Conservation (phyloP, 805 yeast genomes). For the Wickerhamiella kurtzmanii region DNA sequence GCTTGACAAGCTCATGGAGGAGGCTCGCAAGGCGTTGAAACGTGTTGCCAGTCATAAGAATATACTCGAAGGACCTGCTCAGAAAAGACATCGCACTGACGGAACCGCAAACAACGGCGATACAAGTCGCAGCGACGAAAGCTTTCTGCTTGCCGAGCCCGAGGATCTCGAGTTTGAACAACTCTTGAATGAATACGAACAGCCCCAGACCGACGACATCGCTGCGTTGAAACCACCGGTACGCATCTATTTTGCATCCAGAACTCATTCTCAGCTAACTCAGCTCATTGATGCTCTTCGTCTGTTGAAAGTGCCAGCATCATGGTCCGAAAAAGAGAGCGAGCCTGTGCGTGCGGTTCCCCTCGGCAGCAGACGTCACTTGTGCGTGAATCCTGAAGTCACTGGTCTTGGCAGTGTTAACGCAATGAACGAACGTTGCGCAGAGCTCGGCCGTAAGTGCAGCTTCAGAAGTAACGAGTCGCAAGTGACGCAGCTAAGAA, state of each 20-base stretch:
- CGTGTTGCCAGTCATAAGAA: not conserved
- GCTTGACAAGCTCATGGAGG: slow-evolving; percentile 18
- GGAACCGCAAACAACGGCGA: not conserved
- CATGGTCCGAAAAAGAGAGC: slow-evolving; percentile 28
- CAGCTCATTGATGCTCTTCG: slow-evolving; percentile 67
- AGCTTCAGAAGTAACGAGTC: slow-evolving; percentile 28
- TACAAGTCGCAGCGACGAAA: not conserved
- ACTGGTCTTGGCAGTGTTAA: slow-evolving; percentile 34
- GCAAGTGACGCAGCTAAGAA: slow-evolving; percentile 20
- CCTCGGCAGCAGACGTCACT: slow-evolving; percentile 70
- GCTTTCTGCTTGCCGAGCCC: not conserved
- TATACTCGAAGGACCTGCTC: not conserved
- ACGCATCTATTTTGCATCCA: slow-evolving; percentile 57
- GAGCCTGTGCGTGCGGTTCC: slow-evolving; percentile 60
- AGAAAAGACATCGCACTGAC: not conserved
- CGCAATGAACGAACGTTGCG: slow-evolving; percentile 67
- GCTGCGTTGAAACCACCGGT: slow-evolving; percentile 23
- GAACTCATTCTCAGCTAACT: slow-evolving; percentile 80
- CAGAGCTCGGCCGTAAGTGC: slow-evolving; percentile 50
- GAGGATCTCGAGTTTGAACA: slow-evolving; percentile 8
- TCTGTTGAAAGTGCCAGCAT: slow-evolving; percentile 50
- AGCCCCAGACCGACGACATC: slow-evolving; percentile 4
- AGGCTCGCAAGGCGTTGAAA: slow-evolving; percentile 1
- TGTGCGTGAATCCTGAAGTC: slow-evolving; percentile 63
- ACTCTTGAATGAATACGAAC: slow-evolving; percentile 1